Evolutionary conservation across 768 basidiomycete genomes (phyloP).

Genomic region (Podaxis sp.): DNA sequence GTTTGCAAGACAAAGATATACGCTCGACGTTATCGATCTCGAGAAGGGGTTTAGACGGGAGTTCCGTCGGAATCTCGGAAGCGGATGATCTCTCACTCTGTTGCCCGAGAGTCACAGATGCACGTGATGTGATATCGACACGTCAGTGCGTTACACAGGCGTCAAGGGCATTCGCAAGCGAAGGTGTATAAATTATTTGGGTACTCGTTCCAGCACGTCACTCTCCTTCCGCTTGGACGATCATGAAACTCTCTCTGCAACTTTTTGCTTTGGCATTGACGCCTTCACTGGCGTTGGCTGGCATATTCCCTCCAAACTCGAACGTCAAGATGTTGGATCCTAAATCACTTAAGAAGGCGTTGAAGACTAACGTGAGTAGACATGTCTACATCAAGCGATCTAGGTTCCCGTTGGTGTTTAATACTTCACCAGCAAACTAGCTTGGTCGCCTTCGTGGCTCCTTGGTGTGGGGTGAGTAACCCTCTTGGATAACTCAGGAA

Average conservation of each 20-base stretch:
- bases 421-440: slow-evolving; percentile 54
- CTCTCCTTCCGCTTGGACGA: neutral
- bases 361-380: slow-evolving; percentile 71
- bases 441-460: slow-evolving; percentile 90
- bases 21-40: too few species aligned
- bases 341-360: slow-evolving; percentile 66
- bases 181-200: slow-evolving; percentile 2
- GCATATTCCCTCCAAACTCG: slow-evolving; percentile 42
- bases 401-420: neutral
- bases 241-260: slow-evolving; percentile 35
- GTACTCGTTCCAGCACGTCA: neutral
- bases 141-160: slow-evolving; percentile 9
- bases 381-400: neutral
- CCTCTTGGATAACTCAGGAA: neutral
- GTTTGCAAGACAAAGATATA: too few species aligned
- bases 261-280: slow-evolving; percentile 39
- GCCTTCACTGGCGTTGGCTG: slow-evolving; percentile 53
- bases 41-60: too few species aligned
- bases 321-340: slow-evolving; percentile 74
- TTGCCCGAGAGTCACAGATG: neutral
- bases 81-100: neutral
- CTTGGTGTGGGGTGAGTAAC: slow-evolving; percentile 82
- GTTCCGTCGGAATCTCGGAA: neutral
- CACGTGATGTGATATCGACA: slow-evolving; percentile 9
- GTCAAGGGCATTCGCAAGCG: neutral